Base-by-base conservation (phyloP, 805 yeast species). In the Candida tallmaniae region DNA sequence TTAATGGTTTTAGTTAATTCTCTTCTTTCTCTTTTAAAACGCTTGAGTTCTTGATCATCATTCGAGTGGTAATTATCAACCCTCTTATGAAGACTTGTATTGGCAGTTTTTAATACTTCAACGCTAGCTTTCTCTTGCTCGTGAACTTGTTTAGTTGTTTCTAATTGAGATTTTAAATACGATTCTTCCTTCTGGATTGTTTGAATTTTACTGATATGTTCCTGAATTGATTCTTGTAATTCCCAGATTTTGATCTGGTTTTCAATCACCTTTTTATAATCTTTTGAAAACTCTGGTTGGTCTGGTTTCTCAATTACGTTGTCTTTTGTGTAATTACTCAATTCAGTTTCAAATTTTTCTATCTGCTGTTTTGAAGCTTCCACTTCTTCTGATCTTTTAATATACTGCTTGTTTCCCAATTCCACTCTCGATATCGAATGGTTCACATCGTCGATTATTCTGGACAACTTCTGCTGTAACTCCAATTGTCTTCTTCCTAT, bases 81-180 rank as follows among this genome's bases (percentile, higher is more conserved):
- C 33, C 52, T 48, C 24, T 47, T 45, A 33, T 39, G 34, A 11
- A 41, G 43, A 8, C 48, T 38, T 9, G 39, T 43, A 7, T 41
- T 38, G 28, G 37, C 40, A 25, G 49, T 57, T 23, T 51, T 42
- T 11, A 56, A 45, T 2, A 45, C 50, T 8, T 43, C 42, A 11
- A 65, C 44, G 34, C 61, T 60, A 0, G 38, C 35, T 15, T 59
- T 50, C 0, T 79, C 68, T 12, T 74, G 81, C 9, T 44, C 42
- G 0, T 72, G 65, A 0, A 87, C 70, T 6, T 55, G 57, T 8
- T 53, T 45, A 0, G 87, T 82, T 33, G 77, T 71, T 13, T 56
- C 57, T 20, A 76, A 69, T 51, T 84, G 90, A 20, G 62, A 65
- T 6, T 55, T 48, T 76, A 80, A 81, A 54, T 83, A 88, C 32